These are phyloP conservation scores for Chlorella vulgaris DNA, from an alignment of 139 green algal species.

Conservation along the genomic window DNA sequence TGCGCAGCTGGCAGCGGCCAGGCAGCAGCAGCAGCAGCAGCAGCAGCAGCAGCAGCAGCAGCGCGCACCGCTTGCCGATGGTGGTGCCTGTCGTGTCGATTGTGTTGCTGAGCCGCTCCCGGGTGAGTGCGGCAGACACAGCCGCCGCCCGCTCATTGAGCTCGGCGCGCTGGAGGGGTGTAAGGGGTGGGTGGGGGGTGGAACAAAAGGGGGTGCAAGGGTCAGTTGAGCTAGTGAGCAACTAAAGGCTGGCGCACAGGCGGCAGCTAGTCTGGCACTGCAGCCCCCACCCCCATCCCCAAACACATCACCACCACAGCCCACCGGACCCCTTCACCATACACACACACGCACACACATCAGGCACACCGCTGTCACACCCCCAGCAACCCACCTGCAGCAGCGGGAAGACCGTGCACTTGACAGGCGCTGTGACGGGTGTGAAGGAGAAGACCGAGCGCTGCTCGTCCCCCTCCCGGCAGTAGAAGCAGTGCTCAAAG, in stretches of 20 bases:
- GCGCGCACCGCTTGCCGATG: slow-evolving; percentile 82
- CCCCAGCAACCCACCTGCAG: too few species aligned
- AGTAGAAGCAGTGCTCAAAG: slow-evolving; percentile 97
- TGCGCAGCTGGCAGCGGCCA: too few species aligned
- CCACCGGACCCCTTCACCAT: not conserved
- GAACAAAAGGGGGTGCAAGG: not conserved
- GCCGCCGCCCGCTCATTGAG: slow-evolving; percentile 66
- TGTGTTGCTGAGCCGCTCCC: slow-evolving; percentile 81
- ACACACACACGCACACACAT: slow-evolving; percentile 11
- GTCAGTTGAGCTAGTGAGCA: not conserved
- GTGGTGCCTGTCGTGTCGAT: slow-evolving; percentile 90
- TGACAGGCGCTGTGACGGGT: slow-evolving; percentile 92
- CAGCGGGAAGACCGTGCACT: slow-evolving; percentile 95
- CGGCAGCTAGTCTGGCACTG: too few species aligned
- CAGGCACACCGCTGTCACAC: too few species aligned
- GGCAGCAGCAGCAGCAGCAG: not conserved
- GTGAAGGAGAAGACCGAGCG: slow-evolving; percentile 85
- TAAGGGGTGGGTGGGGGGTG: slow-evolving; percentile 1
- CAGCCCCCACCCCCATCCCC: too few species aligned
- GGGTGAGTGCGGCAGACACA: slow-evolving; percentile 62
- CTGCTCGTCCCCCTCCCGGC: slow-evolving; percentile 74
- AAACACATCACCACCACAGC: not conserved
- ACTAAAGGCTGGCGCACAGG: not conserved
- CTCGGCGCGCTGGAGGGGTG: slow-evolving; percentile 64
- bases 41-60: not conserved